These are phyloP conservation scores for Rhododendron simsii DNA, from an alignment of 148 eudicot genomes.

Conservation along the genomic window DNA sequence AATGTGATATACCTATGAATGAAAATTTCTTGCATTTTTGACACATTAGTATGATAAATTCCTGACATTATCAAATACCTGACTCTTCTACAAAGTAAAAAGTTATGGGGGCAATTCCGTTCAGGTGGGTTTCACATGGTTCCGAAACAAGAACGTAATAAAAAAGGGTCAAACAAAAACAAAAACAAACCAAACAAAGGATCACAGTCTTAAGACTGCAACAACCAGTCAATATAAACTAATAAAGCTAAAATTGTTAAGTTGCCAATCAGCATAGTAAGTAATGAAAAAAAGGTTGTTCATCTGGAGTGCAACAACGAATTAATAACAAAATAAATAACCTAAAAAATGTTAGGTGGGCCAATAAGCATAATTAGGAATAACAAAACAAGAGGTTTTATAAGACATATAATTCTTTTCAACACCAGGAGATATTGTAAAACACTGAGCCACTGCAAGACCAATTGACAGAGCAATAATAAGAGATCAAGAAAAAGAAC, in stretches of 20 bases:
- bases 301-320: not conserved
- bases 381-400: not conserved
- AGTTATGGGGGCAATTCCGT: not conserved
- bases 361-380: not conserved
- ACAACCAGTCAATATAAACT: no score
- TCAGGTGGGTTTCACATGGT: not conserved
- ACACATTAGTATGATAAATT: not conserved
- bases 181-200: not conserved
- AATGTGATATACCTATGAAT: not conserved
- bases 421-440: not conserved
- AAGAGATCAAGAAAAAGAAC: not conserved
- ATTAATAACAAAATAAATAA: not conserved
- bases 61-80: not conserved
- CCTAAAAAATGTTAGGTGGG: not conserved
- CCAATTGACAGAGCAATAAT: not conserved
- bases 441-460: not conserved
- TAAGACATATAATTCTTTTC: not conserved
- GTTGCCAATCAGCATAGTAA: not conserved
- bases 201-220: not conserved
- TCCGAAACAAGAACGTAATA: not conserved
- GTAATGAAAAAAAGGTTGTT: no score
- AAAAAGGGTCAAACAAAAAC: not conserved
- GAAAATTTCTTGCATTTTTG: not conserved
- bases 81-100: not conserved
- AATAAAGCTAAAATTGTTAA: not conserved